A percentile compares a stretch with the other conserved stretches of the same genome.
phyloP scores from a whole-genome alignment of 768 basidiomycete species.

The Auriscalpium microsporum region DNA sequence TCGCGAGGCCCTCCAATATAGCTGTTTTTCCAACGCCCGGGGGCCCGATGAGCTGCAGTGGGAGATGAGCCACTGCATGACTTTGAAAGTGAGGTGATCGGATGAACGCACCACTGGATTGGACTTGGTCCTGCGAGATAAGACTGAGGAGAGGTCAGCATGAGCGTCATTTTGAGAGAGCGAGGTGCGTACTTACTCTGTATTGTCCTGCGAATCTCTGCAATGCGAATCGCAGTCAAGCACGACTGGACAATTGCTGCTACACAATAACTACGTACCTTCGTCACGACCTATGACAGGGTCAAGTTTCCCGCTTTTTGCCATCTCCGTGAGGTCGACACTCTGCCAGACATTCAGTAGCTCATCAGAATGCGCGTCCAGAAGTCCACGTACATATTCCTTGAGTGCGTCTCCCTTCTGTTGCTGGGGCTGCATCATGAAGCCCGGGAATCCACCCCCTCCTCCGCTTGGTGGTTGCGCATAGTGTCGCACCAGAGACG shows the following conservation, averaged over 20 bases:
- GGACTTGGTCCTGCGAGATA: conserved; percentile 84
- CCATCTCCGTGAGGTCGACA: conserved; percentile 77
- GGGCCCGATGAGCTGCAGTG: conserved; percentile 61
- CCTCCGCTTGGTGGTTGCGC: conserved; percentile 38
- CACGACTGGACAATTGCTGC: neutral
- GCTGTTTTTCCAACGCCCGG: conserved; percentile 93
- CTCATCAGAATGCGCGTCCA: neutral
- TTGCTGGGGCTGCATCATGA: conserved; percentile 48
- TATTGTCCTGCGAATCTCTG: conserved; percentile 83
- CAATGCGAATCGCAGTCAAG: neutral
- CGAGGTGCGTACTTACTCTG: conserved; percentile 69
- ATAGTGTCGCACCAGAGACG: conserved; percentile 27
- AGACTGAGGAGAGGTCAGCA: conserved; percentile 35
- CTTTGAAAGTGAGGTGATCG: conserved; percentile 17
- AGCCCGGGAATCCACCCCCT: conserved; percentile 50
- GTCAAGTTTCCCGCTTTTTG: conserved; percentile 78
- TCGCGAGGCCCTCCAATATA: conserved; percentile 83
- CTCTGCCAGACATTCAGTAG: conserved; percentile 36
- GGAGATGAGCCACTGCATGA: neutral
- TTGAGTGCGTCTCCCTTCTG: conserved; percentile 82
- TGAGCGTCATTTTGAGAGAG: neutral
- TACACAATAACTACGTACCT: conserved; percentile 31
- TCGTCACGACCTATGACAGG: conserved; percentile 87
- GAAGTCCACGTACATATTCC: conserved; percentile 50
- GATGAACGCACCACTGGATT: conserved; percentile 67